Evolutionary conservation across 208 protist species (phyloP).

Genomic region (Phytomonas sp.): DNA sequence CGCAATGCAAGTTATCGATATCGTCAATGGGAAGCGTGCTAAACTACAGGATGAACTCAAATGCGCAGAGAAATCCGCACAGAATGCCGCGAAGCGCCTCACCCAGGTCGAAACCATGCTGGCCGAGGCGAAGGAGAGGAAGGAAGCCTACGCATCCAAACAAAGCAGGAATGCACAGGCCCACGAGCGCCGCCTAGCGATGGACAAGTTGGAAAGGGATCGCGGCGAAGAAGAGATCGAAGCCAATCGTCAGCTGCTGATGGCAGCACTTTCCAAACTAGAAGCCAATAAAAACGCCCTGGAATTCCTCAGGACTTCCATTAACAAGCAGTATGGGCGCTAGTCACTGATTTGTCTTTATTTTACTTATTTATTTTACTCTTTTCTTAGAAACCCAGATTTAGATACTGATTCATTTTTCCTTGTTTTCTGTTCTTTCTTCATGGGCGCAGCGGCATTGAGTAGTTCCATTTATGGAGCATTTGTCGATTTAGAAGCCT

Average conservation of each 20-base stretch:
- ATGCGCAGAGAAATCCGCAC: conserved; percentile 18
- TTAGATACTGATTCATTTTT: not conserved
- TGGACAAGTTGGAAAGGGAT: conserved; percentile 29
- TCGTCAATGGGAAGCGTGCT: conserved; percentile 19
- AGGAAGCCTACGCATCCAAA: conserved; percentile 35
- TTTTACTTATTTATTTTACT: conserved; percentile 5
- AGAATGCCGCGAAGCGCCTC: conserved; percentile 20
- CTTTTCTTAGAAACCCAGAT: conserved; percentile 10
- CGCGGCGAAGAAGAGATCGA: conserved; percentile 36
- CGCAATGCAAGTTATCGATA: conserved; percentile 30
- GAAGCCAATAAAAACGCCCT: conserved; percentile 25
- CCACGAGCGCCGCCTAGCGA: conserved; percentile 35
- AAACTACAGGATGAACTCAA: conserved; percentile 18
- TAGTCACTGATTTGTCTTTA: conserved; percentile 13
- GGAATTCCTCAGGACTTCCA: conserved; percentile 35
- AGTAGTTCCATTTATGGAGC: not conserved
- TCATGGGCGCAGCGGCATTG: not conserved
- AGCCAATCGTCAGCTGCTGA: conserved; percentile 34
- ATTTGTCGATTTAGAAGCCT: not conserved
- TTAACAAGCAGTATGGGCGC: conserved; percentile 54
- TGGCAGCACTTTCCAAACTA: conserved; percentile 36
- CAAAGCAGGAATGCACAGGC: conserved; percentile 32
- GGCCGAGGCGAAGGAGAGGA: conserved; percentile 41
- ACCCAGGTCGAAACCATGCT: conserved; percentile 25
- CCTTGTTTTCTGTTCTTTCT: not conserved